These are phyloP conservation scores for Dothistroma pini DNA, from an alignment of 2,329 filamentous ascomycete genomes.

Conservation along the genomic window DNA sequence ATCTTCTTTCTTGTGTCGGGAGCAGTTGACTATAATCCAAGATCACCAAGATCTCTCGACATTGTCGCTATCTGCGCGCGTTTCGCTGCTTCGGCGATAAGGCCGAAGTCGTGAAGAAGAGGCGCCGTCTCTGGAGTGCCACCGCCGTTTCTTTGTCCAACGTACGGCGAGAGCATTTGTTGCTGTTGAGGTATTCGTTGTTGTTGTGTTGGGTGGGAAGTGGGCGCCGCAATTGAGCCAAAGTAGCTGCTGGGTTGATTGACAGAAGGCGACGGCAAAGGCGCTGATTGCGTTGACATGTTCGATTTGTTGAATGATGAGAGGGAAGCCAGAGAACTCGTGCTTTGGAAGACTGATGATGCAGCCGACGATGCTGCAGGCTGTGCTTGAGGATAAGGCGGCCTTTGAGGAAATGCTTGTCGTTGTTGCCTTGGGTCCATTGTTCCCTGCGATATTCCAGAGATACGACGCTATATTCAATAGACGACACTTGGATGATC, in stretches of 20 bases:
- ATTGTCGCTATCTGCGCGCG: constrained; percentile 85
- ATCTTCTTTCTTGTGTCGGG: neutral
- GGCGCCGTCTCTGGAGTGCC: constrained; percentile 48
- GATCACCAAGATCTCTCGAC: constrained; percentile 78
- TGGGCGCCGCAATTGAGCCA: constrained; percentile 31
- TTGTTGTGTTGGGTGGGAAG: constrained; percentile 32
- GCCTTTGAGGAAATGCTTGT: constrained; percentile 30
- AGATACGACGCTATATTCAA: neutral
- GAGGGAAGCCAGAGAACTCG: constrained; percentile 42
- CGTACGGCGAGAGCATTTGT: constrained; percentile 22
- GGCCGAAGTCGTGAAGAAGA: constrained; percentile 75
- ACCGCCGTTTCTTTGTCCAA: constrained; percentile 32
- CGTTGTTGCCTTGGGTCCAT: constrained; percentile 27
- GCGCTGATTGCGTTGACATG: constrained; percentile 34
- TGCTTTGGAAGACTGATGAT: constrained; percentile 39
- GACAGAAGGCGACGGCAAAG: constrained; percentile 32
- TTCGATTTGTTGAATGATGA: constrained; percentile 26
- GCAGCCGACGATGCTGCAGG: constrained; percentile 26
- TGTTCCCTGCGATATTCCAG: neutral
- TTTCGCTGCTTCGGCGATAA: constrained; percentile 90
- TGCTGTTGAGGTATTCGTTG: constrained; percentile 32
- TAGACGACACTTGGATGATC: neutral
- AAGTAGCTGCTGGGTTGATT: constrained; percentile 34
- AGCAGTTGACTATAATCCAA: constrained; percentile 42
- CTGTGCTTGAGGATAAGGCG: constrained; percentile 36